A percentile compares a stretch with the other conserved stretches of the same genome.
Conservation (phyloP, 73 alveolate species). For the Urostyla sp. region DNA sequence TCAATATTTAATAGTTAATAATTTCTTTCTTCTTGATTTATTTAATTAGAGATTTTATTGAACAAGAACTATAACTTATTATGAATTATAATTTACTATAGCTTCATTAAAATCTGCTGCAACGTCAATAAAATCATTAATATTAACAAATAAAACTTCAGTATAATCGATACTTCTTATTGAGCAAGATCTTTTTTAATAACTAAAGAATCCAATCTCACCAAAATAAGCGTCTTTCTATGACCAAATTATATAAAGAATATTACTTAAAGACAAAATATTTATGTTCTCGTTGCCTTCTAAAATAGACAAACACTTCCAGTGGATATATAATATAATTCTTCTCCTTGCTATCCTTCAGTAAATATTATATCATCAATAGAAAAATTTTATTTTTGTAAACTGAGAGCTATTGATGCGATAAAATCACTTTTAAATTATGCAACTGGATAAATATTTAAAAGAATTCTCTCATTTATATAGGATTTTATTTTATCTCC, state of each 20-base stretch:
- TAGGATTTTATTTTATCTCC: constrained; percentile 25
- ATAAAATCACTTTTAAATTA: constrained; percentile 24
- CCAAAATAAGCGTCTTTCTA: constrained; percentile 62
- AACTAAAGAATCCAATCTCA: too few species aligned
- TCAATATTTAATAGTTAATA: too few species aligned
- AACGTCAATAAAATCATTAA: too few species aligned
- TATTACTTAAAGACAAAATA: too few species aligned
- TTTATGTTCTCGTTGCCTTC: not conserved
- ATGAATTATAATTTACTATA: too few species aligned
- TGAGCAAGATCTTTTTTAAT: too few species aligned
- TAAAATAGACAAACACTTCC: constrained; percentile 49
- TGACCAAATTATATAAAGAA: not conserved
- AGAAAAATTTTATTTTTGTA: constrained; percentile 22
- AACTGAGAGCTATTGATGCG: constrained; percentile 9
- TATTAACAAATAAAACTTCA: too few species aligned
- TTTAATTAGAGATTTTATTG: too few species aligned
- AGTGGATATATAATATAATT: constrained; percentile 39
- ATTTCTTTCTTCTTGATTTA: too few species aligned
- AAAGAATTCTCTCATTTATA: constrained; percentile 46
- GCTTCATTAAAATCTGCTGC: too few species aligned
- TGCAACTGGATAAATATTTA: constrained; percentile 6
- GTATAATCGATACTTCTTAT: too few species aligned
- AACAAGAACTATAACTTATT: too few species aligned
- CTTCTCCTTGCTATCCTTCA: constrained; percentile 46
- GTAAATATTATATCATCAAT: constrained; percentile 41